These are phyloP conservation scores for Neospora caninum DNA, from an alignment of 169 alveolate genomes.

Conservation along the genomic window DNA sequence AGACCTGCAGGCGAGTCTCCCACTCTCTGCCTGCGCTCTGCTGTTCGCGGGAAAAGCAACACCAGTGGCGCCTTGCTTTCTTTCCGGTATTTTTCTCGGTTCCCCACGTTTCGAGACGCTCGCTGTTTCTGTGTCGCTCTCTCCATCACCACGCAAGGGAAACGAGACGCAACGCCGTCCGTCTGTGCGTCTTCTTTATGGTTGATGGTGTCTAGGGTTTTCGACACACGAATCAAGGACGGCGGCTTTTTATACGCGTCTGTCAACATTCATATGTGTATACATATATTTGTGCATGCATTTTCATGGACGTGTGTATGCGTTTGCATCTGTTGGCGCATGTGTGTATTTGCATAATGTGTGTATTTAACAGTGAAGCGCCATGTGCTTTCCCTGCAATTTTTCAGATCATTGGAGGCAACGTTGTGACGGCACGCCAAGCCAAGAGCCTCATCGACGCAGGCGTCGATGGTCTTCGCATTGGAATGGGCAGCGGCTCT, in stretches of 20 bases:
- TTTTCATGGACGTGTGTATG: background rate
- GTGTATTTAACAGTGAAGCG: background rate
- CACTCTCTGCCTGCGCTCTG: no score
- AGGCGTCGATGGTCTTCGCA: conserved; percentile 75
- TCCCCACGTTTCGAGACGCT: no score
- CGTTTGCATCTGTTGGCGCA: background rate
- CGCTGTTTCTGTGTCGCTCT: no score
- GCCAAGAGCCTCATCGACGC: conserved; percentile 83
- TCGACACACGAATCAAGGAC: no score
- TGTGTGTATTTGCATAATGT: background rate
- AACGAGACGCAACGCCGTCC: no score
- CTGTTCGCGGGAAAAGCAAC: no score
- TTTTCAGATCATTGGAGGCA: conserved; percentile 91
- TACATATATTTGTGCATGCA: background rate
- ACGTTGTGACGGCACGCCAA: conserved; percentile 92
- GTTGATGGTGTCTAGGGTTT: no score
- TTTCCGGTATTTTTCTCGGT: no score
- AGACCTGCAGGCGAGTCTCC: conserved; percentile 68
- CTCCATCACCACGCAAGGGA: no score
- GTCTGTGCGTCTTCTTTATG: no score
- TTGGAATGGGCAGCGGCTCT: conserved; percentile 96
- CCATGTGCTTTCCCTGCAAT: no score
- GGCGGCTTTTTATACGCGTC: background rate
- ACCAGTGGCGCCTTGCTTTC: no score
- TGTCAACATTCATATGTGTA: background rate